These are phyloP conservation scores for Crithidia expoeki DNA, from an alignment of 208 protist genomes.

Conservation along the genomic window DNA sequence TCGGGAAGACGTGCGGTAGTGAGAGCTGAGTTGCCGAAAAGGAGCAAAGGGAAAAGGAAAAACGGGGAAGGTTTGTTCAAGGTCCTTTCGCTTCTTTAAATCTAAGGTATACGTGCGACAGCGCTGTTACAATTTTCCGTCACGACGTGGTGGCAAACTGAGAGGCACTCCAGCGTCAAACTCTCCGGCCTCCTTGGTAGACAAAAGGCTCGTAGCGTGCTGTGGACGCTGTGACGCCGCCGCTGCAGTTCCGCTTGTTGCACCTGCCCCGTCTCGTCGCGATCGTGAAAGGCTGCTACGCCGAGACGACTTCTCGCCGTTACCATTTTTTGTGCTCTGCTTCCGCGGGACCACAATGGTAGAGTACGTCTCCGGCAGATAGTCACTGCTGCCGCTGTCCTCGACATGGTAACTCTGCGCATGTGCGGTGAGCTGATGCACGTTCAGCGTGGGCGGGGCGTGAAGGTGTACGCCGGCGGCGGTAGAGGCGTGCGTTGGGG, in stretches of 20 bases:
- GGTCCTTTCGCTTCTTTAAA: too few species aligned
- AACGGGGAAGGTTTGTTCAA: background rate
- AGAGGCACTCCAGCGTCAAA: slow-evolving; percentile 8
- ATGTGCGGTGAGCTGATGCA: background rate
- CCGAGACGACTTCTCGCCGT: background rate
- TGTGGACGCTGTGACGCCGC: background rate
- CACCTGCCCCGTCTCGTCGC: background rate
- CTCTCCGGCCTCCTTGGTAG: slow-evolving; percentile 8
- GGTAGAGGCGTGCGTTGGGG: too few species aligned
- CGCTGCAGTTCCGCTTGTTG: background rate
- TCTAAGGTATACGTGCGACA: too few species aligned
- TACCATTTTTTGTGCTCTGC: background rate
- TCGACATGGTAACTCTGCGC: slow-evolving; percentile 19
- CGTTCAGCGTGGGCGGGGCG: background rate
- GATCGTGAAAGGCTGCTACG: slow-evolving; percentile 1
- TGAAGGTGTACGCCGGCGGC: background rate
- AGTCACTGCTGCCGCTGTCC: background rate
- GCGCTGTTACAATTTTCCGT: background rate
- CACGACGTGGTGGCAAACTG: slow-evolving; percentile 8
- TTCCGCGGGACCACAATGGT: background rate
- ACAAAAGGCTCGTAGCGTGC: slow-evolving; percentile 22
- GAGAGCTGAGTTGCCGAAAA: too few species aligned
- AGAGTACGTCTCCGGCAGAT: background rate
- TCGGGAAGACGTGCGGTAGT: too few species aligned
- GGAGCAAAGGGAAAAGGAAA: slow-evolving; percentile 17